phyloP scores from a whole-genome alignment of 2,329 filamentous ascomycete genomes.

The Hypoxylon sp. region DNA sequence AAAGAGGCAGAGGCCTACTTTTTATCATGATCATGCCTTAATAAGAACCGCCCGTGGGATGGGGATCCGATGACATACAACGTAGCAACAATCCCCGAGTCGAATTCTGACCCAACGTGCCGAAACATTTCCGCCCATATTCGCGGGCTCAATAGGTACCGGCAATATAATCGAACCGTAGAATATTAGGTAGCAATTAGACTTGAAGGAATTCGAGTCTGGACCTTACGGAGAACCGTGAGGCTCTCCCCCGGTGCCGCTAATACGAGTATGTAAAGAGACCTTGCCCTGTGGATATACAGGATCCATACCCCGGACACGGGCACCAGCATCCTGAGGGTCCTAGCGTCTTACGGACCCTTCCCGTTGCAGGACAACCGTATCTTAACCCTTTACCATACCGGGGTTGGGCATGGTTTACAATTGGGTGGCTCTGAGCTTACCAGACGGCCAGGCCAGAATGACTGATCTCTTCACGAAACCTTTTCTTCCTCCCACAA shows the following conservation, averaged over 20 bases:
- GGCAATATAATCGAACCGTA: not conserved
- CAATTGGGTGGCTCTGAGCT: conserved; percentile 10
- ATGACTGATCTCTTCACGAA: conserved; percentile 15
- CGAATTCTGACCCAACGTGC: not conserved
- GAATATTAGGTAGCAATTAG: not conserved
- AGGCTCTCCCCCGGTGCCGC: conserved; percentile 2
- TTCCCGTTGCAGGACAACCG: conserved; percentile 13
- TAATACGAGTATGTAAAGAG: conserved; percentile 3
- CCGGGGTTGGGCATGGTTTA: conserved; percentile 10
- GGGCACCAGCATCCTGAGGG: conserved; percentile 10
- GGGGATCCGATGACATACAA: conserved; percentile 11
- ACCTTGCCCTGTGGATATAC: conserved; percentile 7
- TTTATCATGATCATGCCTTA: conserved; percentile 11
- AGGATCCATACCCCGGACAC: conserved; percentile 18
- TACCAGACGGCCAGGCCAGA: not conserved
- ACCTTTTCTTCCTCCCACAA: conserved; percentile 17
- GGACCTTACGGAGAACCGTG: conserved; percentile 1
- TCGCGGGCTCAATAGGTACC: not conserved
- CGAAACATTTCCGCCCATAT: not conserved
- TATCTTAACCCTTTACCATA: conserved; percentile 9
- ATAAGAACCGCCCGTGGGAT: conserved; percentile 3
- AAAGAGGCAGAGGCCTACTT: not conserved
- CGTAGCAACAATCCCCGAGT: not conserved
- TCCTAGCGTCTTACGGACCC: conserved; percentile 19
- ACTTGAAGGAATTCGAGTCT: not conserved